Evolutionary conservation across 83 land plant genomes (phyloP).

Genomic region (Larix sibirica): DNA sequence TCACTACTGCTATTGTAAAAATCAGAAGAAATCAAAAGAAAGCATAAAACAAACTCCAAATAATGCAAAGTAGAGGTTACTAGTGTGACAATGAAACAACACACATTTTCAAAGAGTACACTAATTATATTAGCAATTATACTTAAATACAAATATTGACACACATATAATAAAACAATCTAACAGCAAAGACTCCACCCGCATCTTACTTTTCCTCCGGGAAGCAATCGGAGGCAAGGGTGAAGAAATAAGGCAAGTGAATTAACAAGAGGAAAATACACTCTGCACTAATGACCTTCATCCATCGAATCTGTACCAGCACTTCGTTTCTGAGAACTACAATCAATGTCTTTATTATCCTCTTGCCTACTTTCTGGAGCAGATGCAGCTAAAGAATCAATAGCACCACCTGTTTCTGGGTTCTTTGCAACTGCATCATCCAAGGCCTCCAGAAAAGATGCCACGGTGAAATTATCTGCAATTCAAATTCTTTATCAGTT

Average conservation of each 20-base stretch:
- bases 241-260: background rate
- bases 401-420: background rate
- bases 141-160: background rate
- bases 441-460: conserved; percentile 97
- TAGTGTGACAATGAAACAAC: background rate
- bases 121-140: background rate
- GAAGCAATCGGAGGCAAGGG: background rate
- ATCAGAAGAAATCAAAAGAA: background rate
- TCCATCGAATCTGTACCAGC: conserved; percentile 48
- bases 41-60: background rate
- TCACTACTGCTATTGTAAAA: background rate
- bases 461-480: conserved; percentile 90
- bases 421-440: conserved; percentile 76
- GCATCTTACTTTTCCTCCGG: background rate
- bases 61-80: background rate
- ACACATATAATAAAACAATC: background rate
- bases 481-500: conserved; percentile 11
- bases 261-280: background rate
- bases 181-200: background rate
- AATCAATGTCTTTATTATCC: conserved; percentile 28
- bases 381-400: conserved; percentile 19
- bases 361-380: conserved; percentile 29
- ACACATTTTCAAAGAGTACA: background rate
- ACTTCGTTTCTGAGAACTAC: conserved; percentile 26
- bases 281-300: conserved; percentile 30